A percentile compares a stretch with the other conserved stretches of the same genome.
These are phyloP conservation scores for Neofusicoccum kwambonambiense DNA, from an alignment of 2,329 filamentous ascomycete genomes.

Conservation along the genomic window DNA sequence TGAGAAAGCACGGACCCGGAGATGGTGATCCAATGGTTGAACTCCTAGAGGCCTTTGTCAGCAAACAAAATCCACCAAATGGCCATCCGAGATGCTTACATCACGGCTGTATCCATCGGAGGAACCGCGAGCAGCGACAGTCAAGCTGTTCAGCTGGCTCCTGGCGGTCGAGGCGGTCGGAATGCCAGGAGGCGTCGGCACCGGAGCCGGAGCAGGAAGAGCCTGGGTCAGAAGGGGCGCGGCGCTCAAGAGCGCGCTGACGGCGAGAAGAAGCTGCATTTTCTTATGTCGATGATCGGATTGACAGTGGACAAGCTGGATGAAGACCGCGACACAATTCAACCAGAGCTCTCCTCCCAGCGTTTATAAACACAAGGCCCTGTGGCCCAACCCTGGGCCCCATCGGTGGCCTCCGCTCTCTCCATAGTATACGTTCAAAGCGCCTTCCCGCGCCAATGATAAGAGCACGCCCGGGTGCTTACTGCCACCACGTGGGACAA, in stretches of 20 bases:
- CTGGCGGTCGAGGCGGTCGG: conserved; percentile 59
- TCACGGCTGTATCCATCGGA: conserved; percentile 62
- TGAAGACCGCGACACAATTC: neutral
- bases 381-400: neutral
- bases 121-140: conserved; percentile 56
- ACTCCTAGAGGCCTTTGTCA: neutral
- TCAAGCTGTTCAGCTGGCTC: conserved; percentile 58
- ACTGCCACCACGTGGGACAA: conserved; percentile 3
- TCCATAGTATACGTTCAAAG: neutral
- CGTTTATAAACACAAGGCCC: conserved; percentile 12
- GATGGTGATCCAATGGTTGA: conserved; percentile 16
- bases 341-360: neutral
- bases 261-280: conserved; percentile 9
- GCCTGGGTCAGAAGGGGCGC: conserved; percentile 21
- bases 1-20: neutral
- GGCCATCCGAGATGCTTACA: conserved; percentile 69
- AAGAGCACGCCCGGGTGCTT: conserved; percentile 5
- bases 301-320: neutral
- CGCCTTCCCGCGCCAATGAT: neutral
- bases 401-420: conserved; percentile 2
- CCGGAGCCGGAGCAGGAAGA: conserved; percentile 28
- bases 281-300: neutral
- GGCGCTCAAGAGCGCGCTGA: conserved; percentile 11
- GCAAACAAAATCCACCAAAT: conserved; percentile 28
- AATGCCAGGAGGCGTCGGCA: conserved; percentile 57